Percentiles rank a stretch among this genome's conserved stretches.
Evolutionary conservation across 768 basidiomycete species (phyloP).

Genomic region (Leccinum truebloodii): DNA sequence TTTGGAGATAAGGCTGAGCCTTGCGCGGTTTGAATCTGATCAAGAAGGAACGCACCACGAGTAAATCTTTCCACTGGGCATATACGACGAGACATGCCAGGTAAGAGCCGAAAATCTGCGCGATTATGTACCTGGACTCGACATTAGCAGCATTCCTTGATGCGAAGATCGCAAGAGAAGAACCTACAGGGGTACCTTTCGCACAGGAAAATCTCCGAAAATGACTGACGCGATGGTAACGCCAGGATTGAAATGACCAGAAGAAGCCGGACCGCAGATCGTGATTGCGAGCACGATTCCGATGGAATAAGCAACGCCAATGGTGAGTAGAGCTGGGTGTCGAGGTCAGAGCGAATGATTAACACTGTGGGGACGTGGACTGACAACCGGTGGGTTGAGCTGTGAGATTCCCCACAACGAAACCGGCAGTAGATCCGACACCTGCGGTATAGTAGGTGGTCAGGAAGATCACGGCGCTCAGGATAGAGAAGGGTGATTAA

Average conservation of each 20-base stretch:
- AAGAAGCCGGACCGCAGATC: constrained; percentile 53
- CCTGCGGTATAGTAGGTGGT: constrained; percentile 33
- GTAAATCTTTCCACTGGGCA: constrained; percentile 56
- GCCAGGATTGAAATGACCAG: constrained; percentile 67
- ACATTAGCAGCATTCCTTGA: constrained; percentile 17
- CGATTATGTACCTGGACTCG: constrained; percentile 56
- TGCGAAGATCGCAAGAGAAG: constrained; percentile 7
- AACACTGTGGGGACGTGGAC: constrained; percentile 22
- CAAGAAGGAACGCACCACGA: constrained; percentile 47
- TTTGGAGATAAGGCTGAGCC: constrained; percentile 2
- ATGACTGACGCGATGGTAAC: constrained; percentile 54
- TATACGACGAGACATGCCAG: constrained; percentile 63
- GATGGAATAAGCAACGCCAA: constrained; percentile 58
- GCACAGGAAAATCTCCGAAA: constrained; percentile 54
- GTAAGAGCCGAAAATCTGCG: constrained; percentile 67
- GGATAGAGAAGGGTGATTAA: constrained; percentile 19
- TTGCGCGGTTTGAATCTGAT: constrained; percentile 34
- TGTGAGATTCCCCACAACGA: constrained; percentile 47
- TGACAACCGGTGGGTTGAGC: constrained; percentile 50
- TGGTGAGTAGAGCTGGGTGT: constrained; percentile 50
- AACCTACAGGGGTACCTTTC: constrained; percentile 53
- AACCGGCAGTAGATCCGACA: constrained; percentile 54
- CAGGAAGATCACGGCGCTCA: background rate
- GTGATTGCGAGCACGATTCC: constrained; percentile 62
- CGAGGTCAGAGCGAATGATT: background rate